Evolutionary conservation across 345 rosid species (phyloP), one percentile per base, ranked within the genome.

Genomic region (Brassica juncea): DNA sequence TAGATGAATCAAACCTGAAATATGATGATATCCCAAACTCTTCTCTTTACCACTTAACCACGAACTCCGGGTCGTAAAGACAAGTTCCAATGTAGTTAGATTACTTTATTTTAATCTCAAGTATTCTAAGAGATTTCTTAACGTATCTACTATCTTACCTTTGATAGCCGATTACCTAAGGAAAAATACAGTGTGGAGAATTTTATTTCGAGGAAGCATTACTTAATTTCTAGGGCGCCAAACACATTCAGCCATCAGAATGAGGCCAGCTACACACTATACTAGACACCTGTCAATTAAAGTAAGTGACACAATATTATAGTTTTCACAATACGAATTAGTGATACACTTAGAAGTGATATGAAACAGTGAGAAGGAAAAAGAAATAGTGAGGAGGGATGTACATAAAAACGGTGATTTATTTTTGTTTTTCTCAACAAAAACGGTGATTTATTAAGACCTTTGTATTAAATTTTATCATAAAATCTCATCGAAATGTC

Each of bases 61-160:
- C 21, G 0, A 1, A 0, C 21, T 19, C 21, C 21, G 1, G 0
- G 21, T 19, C 21, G 21, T 19, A 27, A 72, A 57, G 9, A 12
- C 67, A 65, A 8, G 16, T 31, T 58, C n/a, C 5, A 8, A 65
- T 25, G 27, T 60, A 47, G 16, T 35, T 30, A 12, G 42, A 37
- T 7, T 21, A 32, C 19, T 8, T 34, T 61, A 14, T 44, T 27
- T 5, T 37, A 63, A 12, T 34, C 32, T 62, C 5, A 71, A 39
- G 25, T 55, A 55, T 55, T 58, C n/a, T 28, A 66, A 72, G 39
- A 34, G 28, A 57, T 54, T 11, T 78, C 35, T 66, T 39, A 71
- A 57, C 66, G 62, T 19, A 35, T 32, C 31, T 63, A 25, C 10
- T 57, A 64, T 78, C 68, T 78, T 66, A 55, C 75, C 75, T 54